Conservation (phyloP, 257 asterid species). For the Salvia splendens region DNA sequence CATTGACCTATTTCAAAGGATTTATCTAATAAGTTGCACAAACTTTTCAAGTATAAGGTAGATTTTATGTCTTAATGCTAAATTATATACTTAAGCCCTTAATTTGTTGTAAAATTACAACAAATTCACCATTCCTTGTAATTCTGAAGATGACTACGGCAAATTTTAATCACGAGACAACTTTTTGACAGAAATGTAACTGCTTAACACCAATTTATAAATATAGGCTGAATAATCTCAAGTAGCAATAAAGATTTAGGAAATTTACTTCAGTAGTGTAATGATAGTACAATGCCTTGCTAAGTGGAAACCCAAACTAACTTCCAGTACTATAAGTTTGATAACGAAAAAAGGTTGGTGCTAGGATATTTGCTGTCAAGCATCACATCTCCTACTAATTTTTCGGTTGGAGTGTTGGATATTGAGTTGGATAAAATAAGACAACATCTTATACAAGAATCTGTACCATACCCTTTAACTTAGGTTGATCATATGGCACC, state of each 20-base stretch:
- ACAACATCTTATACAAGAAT: background rate
- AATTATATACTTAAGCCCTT: no score
- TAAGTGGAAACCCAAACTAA: background rate
- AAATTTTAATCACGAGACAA: no score
- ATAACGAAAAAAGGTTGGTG: background rate
- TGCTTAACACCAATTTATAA: background rate
- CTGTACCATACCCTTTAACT: background rate
- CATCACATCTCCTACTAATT: background rate
- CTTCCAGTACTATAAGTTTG: background rate
- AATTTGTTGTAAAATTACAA: no score
- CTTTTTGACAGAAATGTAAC: no score
- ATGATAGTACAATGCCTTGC: background rate
- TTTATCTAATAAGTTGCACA: background rate
- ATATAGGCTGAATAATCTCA: background rate
- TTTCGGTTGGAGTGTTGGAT: background rate
- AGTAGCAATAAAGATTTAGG: background rate
- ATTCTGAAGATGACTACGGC: background rate
- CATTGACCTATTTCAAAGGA: background rate
- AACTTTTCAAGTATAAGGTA: background rate
- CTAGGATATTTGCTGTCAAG: background rate
- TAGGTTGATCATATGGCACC: background rate
- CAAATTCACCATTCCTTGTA: no score
- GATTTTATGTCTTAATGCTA: background rate
- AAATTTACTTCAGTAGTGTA: background rate
- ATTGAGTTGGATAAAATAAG: background rate